Evolutionary conservation across 1,139 yeast species (phyloP).

Genomic region (Debaryomyces fabryi): DNA sequence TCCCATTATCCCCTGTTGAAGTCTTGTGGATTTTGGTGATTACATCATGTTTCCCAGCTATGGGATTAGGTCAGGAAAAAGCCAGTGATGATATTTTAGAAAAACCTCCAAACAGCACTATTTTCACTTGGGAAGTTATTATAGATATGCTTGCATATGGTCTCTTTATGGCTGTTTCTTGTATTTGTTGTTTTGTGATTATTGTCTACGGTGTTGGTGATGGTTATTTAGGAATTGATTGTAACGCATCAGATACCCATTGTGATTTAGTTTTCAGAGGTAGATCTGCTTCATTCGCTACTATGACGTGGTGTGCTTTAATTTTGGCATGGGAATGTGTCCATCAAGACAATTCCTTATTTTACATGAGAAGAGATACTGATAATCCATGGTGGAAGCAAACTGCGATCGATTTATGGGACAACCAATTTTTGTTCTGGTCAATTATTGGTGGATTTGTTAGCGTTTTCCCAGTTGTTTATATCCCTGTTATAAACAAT

Average conservation of each 20-base stretch:
- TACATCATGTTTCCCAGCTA: constrained; percentile 82
- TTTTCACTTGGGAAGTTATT: constrained; percentile 72
- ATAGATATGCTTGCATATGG: constrained; percentile 80
- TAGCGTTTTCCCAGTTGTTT: constrained; percentile 76
- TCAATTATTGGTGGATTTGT: constrained; percentile 70
- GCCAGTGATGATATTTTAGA: constrained; percentile 70
- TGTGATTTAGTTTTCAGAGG: constrained; percentile 77
- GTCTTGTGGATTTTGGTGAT: constrained; percentile 80
- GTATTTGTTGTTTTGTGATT: constrained; percentile 68
- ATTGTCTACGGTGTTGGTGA: constrained; percentile 67
- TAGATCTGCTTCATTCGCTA: constrained; percentile 79
- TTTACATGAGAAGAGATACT: constrained; percentile 72
- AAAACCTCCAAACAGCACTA: constrained; percentile 63
- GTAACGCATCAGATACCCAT: constrained; percentile 46
- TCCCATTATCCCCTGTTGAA: constrained; percentile 79
- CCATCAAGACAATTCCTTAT: constrained; percentile 73
- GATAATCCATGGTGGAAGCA: constrained; percentile 61
- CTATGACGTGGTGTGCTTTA: constrained; percentile 90
- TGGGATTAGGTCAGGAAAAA: constrained; percentile 79
- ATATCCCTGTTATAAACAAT: constrained; percentile 80
- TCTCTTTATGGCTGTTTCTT: constrained; percentile 68
- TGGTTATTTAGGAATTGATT: constrained; percentile 66
- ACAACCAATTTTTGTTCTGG: constrained; percentile 78
- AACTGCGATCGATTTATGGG: constrained; percentile 63
- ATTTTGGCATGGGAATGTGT: constrained; percentile 90